Percentiles rank a stretch among this genome's conserved stretches.
Evolutionary conservation across 2,329 filamentous ascomycete species (phyloP).

Genomic region (Pestalotiopsis sp.): DNA sequence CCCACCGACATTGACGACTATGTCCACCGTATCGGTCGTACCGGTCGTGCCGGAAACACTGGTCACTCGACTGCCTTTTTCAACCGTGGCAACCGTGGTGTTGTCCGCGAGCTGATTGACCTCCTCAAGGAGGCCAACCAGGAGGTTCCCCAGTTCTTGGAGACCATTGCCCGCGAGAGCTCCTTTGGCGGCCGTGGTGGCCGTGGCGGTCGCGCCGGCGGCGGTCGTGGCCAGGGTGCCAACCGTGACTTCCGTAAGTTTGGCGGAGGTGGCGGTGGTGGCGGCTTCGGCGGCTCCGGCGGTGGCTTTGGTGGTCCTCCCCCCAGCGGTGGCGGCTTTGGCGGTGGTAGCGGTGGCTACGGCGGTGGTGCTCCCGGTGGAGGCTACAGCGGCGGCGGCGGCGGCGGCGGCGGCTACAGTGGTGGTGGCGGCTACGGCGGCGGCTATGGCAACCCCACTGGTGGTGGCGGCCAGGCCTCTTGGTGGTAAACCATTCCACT

Average conservation of each 20-base stretch:
- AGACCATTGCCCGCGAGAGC: conserved; percentile 95
- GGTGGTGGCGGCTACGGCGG: conserved; percentile 50
- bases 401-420: conserved; percentile 40
- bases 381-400: conserved; percentile 44
- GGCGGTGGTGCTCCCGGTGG: conserved; percentile 43
- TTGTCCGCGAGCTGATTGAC: conserved; percentile 95
- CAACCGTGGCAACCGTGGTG: conserved; percentile 98
- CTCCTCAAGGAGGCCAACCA: conserved; percentile 98
- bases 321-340: conserved; percentile 35
- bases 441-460: conserved; percentile 71
- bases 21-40: conserved; percentile 99
- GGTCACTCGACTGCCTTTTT: conserved; percentile 99
- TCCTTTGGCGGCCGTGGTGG: conserved; percentile 70
- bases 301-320: conserved; percentile 44
- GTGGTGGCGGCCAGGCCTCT: conserved; percentile 64
- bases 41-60: conserved; percentile 98
- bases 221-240: conserved; percentile 73
- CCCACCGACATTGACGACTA: conserved; percentile 99
- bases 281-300: conserved; percentile 41
- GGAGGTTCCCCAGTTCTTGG: conserved; percentile 90
- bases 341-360: conserved; percentile 44
- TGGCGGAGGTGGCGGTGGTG: conserved; percentile 56
- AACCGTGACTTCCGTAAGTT: conserved; percentile 92
- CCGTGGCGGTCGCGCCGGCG: conserved; percentile 62
- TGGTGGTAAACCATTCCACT: conserved; percentile 61